A percentile compares a stretch with the other conserved stretches of the same genome.
Evolutionary conservation across 352 stramenopile genomes (phyloP).

Genomic region (Phytophthora chlamydospora): DNA sequence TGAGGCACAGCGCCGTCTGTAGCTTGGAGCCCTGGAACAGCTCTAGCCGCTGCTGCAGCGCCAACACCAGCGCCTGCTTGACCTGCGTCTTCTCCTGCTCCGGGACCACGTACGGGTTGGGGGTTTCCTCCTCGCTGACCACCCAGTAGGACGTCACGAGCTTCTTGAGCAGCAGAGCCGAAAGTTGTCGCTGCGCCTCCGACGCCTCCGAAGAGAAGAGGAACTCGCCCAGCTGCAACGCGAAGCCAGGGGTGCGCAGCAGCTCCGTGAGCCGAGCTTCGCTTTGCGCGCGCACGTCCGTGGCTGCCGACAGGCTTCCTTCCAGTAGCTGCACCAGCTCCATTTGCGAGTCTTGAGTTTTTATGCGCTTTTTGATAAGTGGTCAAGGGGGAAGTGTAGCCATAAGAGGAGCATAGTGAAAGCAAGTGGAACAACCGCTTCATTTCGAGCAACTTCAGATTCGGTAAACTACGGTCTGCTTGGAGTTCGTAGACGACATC

Average conservation of each 20-base stretch:
- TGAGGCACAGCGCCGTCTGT: conserved; percentile 79
- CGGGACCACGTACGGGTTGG: conserved; percentile 49
- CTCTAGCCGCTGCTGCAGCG: conserved; percentile 63
- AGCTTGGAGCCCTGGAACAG: conserved; percentile 73
- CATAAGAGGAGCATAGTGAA: not conserved
- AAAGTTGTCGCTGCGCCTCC: conserved; percentile 63
- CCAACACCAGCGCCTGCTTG: conserved; percentile 58
- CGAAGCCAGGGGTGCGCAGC: conserved; percentile 67
- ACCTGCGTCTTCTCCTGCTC: conserved; percentile 78
- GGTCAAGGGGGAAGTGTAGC: conserved; percentile 4
- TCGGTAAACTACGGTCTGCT: no score
- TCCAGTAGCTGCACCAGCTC: conserved; percentile 63
- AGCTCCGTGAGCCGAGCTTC: conserved; percentile 72
- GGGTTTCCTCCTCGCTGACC: conserved; percentile 37
- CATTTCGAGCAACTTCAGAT: no score
- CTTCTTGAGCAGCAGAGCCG: conserved; percentile 81
- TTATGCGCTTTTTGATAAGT: conserved; percentile 16
- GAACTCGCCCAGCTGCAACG: conserved; percentile 72
- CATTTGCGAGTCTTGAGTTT: conserved; percentile 14
- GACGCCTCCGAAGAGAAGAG: conserved; percentile 53
- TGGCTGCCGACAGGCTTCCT: conserved; percentile 52
- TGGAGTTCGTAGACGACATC: no score
- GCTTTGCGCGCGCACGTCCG: conserved; percentile 56
- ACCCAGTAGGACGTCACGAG: conserved; percentile 72
- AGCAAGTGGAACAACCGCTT: no score